These are phyloP conservation scores for Syzygium aromaticum DNA, from an alignment of 345 rosid species.

Conservation along the genomic window DNA sequence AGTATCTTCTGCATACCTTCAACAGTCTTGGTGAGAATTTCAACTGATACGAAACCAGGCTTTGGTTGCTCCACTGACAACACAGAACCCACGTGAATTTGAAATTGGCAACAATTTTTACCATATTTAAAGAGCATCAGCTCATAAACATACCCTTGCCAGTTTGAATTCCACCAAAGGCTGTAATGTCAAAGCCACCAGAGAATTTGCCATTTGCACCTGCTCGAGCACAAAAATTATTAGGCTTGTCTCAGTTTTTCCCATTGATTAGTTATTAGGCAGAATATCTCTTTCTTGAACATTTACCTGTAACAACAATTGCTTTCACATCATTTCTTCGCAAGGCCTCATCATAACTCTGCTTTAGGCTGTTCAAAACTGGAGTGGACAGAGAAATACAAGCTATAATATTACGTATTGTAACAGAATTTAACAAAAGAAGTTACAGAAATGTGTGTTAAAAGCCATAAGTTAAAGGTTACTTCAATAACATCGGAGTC, in stretches of 20 bases:
- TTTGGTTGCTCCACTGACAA: slow-evolving; percentile 43
- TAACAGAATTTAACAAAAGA: not conserved
- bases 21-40: slow-evolving; percentile 47
- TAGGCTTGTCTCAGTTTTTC: not conserved
- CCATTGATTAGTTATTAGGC: not conserved
- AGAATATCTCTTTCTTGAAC: not conserved
- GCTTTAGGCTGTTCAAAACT: slow-evolving; percentile 73
- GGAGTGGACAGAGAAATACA: slow-evolving; percentile 3
- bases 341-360: slow-evolving; percentile 67
- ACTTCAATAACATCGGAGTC: not conserved
- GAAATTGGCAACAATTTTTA: not conserved
- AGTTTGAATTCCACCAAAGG: slow-evolving; percentile 54
- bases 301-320: slow-evolving; percentile 71
- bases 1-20: slow-evolving; percentile 47
- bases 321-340: slow-evolving; percentile 90
- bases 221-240: slow-evolving; percentile 16
- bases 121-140: not conserved
- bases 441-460: not conserved
- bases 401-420: not conserved
- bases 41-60: slow-evolving; percentile 57
- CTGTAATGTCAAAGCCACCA: slow-evolving; percentile 88
- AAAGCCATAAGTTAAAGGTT: not conserved
- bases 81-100: not conserved
- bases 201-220: slow-evolving; percentile 91
- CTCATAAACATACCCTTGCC: slow-evolving; percentile 38